Percentiles rank a stretch among this genome's conserved stretches.
These are phyloP conservation scores for Sporopachydermia quercuum DNA, from an alignment of 805 yeast genomes.

Conservation along the genomic window DNA sequence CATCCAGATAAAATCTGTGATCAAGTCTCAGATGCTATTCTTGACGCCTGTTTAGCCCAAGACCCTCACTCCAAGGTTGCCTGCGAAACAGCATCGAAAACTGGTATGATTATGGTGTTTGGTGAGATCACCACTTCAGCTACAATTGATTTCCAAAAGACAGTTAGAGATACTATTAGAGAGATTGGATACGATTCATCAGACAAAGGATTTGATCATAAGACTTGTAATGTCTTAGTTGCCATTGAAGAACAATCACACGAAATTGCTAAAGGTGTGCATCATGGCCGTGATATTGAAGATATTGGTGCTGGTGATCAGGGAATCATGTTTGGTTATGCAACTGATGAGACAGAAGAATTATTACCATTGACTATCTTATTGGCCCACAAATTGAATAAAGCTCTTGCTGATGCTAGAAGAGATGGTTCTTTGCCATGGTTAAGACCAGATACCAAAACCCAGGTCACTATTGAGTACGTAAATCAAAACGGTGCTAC, in stretches of 20 bases:
- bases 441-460: constrained; percentile 99
- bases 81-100: constrained; percentile 97
- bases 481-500: constrained; percentile 90
- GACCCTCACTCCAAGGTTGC: constrained; percentile 98
- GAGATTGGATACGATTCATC: constrained; percentile 95
- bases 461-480: constrained; percentile 98
- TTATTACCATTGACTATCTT: constrained; percentile 88
- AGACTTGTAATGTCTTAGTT: constrained; percentile 96
- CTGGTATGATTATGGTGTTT: constrained; percentile 98
- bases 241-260: constrained; percentile 99
- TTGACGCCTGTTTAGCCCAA: constrained; percentile 90
- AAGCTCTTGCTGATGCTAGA: constrained; percentile 94
- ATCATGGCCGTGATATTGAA: constrained; percentile 87
- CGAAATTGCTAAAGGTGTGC: constrained; percentile 98
- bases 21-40: constrained; percentile 95
- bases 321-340: constrained; percentile 99
- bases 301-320: constrained; percentile 99
- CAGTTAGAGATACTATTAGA: constrained; percentile 95
- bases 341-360: constrained; percentile 98
- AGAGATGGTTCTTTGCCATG: constrained; percentile 88
- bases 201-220: constrained; percentile 96
- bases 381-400: constrained; percentile 90
- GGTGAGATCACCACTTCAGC: constrained; percentile 99
- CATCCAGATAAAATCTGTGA: constrained; percentile 59
- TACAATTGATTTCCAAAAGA: constrained; percentile 86